These are phyloP conservation scores for Plasmodium gallinaceum DNA, from an alignment of 169 alveolate species.

Conservation along the genomic window DNA sequence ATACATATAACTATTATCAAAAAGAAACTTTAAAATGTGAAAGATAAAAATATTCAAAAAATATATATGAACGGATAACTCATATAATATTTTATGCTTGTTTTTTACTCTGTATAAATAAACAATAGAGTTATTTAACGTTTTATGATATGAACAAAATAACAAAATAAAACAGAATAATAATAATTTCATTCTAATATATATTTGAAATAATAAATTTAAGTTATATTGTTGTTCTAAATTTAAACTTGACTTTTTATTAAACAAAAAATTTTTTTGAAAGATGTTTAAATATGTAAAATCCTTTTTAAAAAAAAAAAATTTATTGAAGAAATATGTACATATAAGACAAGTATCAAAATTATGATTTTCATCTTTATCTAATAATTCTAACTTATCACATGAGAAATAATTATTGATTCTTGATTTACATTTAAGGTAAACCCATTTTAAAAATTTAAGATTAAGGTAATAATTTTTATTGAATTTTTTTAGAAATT, in stretches of 20 bases:
- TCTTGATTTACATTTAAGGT: not conserved
- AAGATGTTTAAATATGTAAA: slow-evolving; percentile 15
- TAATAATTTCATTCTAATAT: slow-evolving; percentile 22
- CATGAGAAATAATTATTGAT: not conserved
- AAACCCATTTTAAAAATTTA: not conserved
- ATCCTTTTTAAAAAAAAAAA: slow-evolving; percentile 3
- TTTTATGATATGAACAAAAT: slow-evolving; percentile 16
- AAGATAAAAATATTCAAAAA: slow-evolving; percentile 13
- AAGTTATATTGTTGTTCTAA: not conserved
- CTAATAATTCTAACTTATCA: no score
- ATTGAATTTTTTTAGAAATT: slow-evolving; percentile 11
- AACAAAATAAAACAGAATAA: slow-evolving; percentile 26
- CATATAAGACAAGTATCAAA: slow-evolving; percentile 41
- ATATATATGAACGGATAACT: slow-evolving; percentile 40
- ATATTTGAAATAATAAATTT: slow-evolving; percentile 6
- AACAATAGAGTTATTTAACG: slow-evolving; percentile 1
- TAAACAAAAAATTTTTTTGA: slow-evolving; percentile 2
- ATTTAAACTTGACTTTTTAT: not conserved
- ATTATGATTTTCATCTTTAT: not conserved
- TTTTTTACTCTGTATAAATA: slow-evolving; percentile 13
- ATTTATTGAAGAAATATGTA: slow-evolving; percentile 18
- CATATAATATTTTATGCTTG: not conserved
- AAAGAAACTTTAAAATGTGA: slow-evolving; percentile 24
- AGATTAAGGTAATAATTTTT: not conserved
- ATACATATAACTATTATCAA: not conserved